Evolutionary conservation across 2,329 filamentous ascomycete species (phyloP), one percentile per base, ranked within the genome.

Genomic region (Fusarium sp.): DNA sequence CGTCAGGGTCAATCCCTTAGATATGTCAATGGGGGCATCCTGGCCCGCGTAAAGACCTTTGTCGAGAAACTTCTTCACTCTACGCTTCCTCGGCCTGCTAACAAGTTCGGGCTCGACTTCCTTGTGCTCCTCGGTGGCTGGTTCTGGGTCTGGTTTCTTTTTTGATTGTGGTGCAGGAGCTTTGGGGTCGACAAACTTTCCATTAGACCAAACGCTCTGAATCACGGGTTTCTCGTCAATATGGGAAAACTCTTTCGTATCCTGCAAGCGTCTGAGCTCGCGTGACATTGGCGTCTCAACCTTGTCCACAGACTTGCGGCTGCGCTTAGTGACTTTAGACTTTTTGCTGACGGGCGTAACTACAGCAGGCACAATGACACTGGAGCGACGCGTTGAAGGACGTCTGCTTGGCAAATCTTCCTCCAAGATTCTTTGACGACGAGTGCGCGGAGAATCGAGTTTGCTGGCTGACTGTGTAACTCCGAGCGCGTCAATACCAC

Each of bases 31-130:
- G 1, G 87, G 86, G 9, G 81, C 81, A 30, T 90, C 85, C 79
- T 98, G 95, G 29, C 96, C 96, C 1, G 93, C 91, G 76, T 97
- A 98, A 16, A 98, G 85, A 12, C 95, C 96, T 78, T 94, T 92
- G 55, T 86, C 85, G 57, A 97, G 84, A 88, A 92, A 98, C 72
- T 90, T 90, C 83, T 97, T 97, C 54, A 84, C 81, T 40, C 83
- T 85, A 59, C 86, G 82, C 69, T 82, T 80, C 67, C 80, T 83
- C 12, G 71, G 70, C 27, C 79, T 75, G 14, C 79, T 76, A 9
- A 79, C 73, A 25, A 81, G 79, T 73, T 86, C 84, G 53, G 77
- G 69, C 50, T 83, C 79, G 38, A 77, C 72, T 38, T 69, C 62
- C 68, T 60, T 72, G 12, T 63, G 45, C 27, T 76, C 66, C 53